Base-by-base conservation (phyloP, 1,139 yeast genomes). In the Saccharomyces hybrid region DNA sequence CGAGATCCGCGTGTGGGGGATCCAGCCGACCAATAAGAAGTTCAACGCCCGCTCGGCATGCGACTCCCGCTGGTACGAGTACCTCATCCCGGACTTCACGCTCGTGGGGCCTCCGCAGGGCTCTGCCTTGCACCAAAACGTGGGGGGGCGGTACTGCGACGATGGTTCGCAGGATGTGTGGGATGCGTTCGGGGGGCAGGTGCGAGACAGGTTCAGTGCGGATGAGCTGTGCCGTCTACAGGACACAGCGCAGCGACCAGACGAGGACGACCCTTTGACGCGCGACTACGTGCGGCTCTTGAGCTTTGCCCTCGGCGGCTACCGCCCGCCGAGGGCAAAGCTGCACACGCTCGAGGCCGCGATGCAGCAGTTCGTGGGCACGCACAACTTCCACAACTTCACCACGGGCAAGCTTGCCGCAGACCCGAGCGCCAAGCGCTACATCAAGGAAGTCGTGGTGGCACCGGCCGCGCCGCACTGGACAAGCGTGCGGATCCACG, bases 191-290 rank as follows among this genome's bases (percentile, higher is more conserved):
- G 6, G 9, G 42, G 42, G 11, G 11, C 42, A 38, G 25, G 23
- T 11, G 42, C 42, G 42, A 4, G 90, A 95, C 60, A 83, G 96
- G 69, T 95, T 95, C 72, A 87, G 88, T 68, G 89, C 90, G 59
- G 99, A 93, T 71, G 99, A 93, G 76, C 83, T 93, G 65, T 88
- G 99, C 74, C 90, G 98, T 73, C 85, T 99, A 72, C 85, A 98
- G 72, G 99, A 93, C 72, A 95, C 88, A 59, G 97, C 91, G 67
- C 98, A 91, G 73, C 9, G 5, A 38, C 42, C 13, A 38, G 5
- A 11, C 5, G 42, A 38, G 42, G 42, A 38, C 42, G 42, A 38
- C 3, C 42, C 42, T 38, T 11, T 38, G 5, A 38, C 11, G 42
- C 42, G 11, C 9, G 42, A 38, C 42, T 38, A 38, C 25, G 42